Base-by-base conservation (phyloP, 176 grass and related monocot genomes). In the Saccharum officinarum region DNA sequence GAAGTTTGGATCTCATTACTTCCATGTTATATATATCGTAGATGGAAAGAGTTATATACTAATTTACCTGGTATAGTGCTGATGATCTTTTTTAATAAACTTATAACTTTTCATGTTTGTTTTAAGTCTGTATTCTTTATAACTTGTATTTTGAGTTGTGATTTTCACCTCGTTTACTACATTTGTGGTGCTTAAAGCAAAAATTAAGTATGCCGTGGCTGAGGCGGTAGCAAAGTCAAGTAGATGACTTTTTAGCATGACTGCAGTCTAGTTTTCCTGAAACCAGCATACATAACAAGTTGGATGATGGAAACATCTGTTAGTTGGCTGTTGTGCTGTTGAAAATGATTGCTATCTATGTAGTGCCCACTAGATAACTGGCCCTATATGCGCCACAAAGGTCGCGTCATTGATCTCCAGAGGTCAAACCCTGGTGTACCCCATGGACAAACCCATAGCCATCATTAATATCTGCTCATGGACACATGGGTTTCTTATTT, bases 401-500 rank as follows among this genome's bases (percentile, higher is more conserved):
- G n/a, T 54, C 14, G 16, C 20, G 55, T 34, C 18, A 74, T 67
- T 40, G 42, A 12, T 28, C 70, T 60, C 62, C 10, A 5, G 13
- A 36, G 12, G 0, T 63, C 9, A 44, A 55, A 50, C 41, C 37
- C 18, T 28, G 20, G 20, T 63, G 41, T 0, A 60, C 66, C 33
- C 26, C 17, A 66, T 46, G 55, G 7, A 23, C 8, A 63, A 52
- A 11, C 13, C 73, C 2, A 30, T 28, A 41, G 70, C 73, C 10
- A 1, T 10, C 39, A n/a, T 71, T 57, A 85, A 5, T 52, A 73
- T 69, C 10, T 70, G 50, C 15, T 22, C 0, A 34, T 37, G 1
- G 17, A 25, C 15, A 23, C 31, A 40, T 81, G 49, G 17, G 17
- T 15, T 83, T 69, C 37, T 90, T 38, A 90, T 79, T 61, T 78